Conservation (phyloP, 257 asterid genomes). For the Salvia splendens region DNA sequence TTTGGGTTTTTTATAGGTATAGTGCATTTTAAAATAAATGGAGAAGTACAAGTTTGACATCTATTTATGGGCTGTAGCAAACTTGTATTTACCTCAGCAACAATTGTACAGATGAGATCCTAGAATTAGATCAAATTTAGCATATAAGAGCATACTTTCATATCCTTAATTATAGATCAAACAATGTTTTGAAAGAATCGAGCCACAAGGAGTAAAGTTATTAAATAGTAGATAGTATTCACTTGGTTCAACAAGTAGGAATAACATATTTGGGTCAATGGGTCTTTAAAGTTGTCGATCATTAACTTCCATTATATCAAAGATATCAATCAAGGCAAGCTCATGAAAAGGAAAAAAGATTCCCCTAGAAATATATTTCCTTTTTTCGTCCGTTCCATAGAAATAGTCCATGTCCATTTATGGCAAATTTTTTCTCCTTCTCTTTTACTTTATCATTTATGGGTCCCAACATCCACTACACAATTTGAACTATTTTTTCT, state of each 20-base stretch:
- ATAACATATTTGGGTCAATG: slow-evolving; percentile 4
- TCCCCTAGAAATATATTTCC: too few species aligned
- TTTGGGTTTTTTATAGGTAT: neutral
- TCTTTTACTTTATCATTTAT: too few species aligned
- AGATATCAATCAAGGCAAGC: neutral
- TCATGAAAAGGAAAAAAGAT: neutral
- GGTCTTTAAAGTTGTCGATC: slow-evolving; percentile 4
- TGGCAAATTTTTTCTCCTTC: too few species aligned
- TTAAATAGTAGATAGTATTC: neutral
- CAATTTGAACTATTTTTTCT: too few species aligned
- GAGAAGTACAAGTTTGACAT: neutral
- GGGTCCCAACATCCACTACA: too few species aligned
- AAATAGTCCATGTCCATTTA: too few species aligned
- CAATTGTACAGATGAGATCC: slow-evolving; percentile 11
- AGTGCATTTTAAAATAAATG: neutral
- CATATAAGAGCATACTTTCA: neutral
- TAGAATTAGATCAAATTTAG: neutral
- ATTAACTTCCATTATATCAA: neutral
- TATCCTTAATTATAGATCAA: neutral
- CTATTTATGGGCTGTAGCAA: neutral
- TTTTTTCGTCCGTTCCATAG: too few species aligned
- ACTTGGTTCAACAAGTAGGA: neutral
- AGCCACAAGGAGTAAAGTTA: neutral
- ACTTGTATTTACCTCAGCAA: slow-evolving; percentile 14
- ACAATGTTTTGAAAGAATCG: neutral